Evolutionary conservation across 2,329 filamentous ascomycete genomes (phyloP), one percentile per base, ranked within the genome.

Genomic region (Colletotrichum coccodes): DNA sequence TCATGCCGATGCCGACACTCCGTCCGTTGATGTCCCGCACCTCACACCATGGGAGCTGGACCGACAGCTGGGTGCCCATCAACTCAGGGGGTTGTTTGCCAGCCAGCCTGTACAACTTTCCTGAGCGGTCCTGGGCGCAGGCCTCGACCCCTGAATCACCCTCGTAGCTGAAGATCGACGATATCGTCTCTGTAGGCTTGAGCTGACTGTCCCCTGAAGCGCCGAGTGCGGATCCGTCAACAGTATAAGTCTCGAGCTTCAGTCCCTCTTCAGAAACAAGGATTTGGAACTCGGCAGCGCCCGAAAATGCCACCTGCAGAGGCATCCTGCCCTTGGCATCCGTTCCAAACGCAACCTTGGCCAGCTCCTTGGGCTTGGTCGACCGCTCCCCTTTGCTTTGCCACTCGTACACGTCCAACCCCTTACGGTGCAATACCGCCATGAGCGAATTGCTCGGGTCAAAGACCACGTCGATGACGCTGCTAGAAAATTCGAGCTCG

Each of bases 391-490:
- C 85, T 63, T 87, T 86, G 58, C 90, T 83, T 32, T 91, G 87
- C 85, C 94, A 94, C 14, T 88, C 80, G 75, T 92, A 97, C 0
- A 97, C 70, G 34, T 91, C 87, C 28, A 97, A 82, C 1, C 88
- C 89, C 18, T 81, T 76, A 32, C 87, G 84, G 73, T 94, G 92
- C 23, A 98, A 83, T 9, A 97, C 87, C 4, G 90, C 94, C 76
- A 98, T 86, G 8, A 85, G 84, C 1, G 85, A 86, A 56, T 91
- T 90, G 54, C 86, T 85, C 16, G 84, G 84, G 57, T 89, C 92
- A 72, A 98, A 90, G 0, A 91, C 89, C 59, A 96, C 89, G 80
- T 98, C 94, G 21, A 93, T 81, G 3, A 90, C 86, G 60, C 91
- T 90, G 0, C 86, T 86, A 16, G 87, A 83, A 32, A 92, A 80